These are phyloP conservation scores for Sistotremastrum suecicum DNA, from an alignment of 768 basidiomycete species.

Conservation along the genomic window DNA sequence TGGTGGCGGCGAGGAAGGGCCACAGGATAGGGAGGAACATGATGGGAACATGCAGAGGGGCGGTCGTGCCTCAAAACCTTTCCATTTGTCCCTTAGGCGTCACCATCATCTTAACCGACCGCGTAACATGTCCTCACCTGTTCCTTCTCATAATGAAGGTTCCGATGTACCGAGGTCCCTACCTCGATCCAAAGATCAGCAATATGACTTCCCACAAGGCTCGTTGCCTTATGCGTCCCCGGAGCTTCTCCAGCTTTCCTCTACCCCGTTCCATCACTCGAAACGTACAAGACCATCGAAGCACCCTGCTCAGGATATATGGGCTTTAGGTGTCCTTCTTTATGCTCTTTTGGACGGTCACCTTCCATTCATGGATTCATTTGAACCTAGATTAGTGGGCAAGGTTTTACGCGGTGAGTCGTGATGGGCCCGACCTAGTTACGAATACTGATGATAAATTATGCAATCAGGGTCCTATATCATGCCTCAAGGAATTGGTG, in stretches of 20 bases:
- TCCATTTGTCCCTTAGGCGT: slow-evolving; percentile 23
- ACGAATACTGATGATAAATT: slow-evolving; percentile 5
- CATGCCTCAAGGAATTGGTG: slow-evolving; percentile 39
- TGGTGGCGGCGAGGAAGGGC: slow-evolving; percentile 16
- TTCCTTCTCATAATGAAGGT: background rate
- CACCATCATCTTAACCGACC: slow-evolving; percentile 32
- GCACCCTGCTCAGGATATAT: slow-evolving; percentile 79
- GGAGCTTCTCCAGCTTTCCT: slow-evolving; percentile 58
- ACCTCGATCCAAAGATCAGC: slow-evolving; percentile 17
- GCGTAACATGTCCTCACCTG: slow-evolving; percentile 1
- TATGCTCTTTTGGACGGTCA: slow-evolving; percentile 72
- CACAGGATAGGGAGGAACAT: slow-evolving; percentile 9
- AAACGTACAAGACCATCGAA: slow-evolving; percentile 12
- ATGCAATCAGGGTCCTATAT: slow-evolving; percentile 42
- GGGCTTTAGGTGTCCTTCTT: slow-evolving; percentile 88
- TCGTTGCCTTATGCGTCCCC: slow-evolving; percentile 87
- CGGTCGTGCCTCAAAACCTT: slow-evolving; percentile 10
- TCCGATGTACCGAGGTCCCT: slow-evolving; percentile 4
- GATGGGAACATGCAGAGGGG: slow-evolving; percentile 1
- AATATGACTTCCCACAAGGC: slow-evolving; percentile 51
- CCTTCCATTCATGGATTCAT: slow-evolving; percentile 82
- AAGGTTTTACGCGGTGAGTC: slow-evolving; percentile 73
- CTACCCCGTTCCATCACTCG: slow-evolving; percentile 10
- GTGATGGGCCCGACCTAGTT: slow-evolving; percentile 6
- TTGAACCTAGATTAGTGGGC: slow-evolving; percentile 83